These are phyloP conservation scores for Chenopodium suecicum DNA, from an alignment of 148 eudicot genomes.

Conservation along the genomic window DNA sequence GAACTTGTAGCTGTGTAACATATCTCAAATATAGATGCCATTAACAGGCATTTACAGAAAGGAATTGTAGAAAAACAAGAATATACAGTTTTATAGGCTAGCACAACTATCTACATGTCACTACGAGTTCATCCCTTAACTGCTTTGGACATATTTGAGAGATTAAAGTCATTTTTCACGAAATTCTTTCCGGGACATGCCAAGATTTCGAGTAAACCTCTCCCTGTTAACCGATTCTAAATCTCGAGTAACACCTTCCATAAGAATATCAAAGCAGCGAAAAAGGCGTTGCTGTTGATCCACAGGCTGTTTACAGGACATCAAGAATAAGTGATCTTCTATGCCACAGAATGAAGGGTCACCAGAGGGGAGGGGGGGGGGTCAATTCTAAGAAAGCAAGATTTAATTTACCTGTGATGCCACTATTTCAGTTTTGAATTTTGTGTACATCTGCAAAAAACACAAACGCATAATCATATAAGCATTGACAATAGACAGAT, in stretches of 20 bases:
- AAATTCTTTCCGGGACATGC: conserved; percentile 49
- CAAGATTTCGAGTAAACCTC: conserved; percentile 47
- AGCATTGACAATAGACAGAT: neutral
- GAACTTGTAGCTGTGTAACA: neutral
- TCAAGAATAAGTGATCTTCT: neutral
- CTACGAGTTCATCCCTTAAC: conserved; percentile 4
- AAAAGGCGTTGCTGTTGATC: conserved; percentile 50
- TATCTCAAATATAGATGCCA: conserved; percentile 9
- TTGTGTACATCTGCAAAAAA: conserved; percentile 40
- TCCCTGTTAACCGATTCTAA: conserved; percentile 54
- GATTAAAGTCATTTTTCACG: conserved; percentile 29
- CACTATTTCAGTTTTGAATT: conserved; percentile 46
- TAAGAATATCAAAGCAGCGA: conserved; percentile 51
- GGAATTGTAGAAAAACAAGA: conserved; percentile 16
- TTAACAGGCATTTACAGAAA: conserved; percentile 13
- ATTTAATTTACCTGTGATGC: conserved; percentile 41
- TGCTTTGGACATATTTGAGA: neutral
- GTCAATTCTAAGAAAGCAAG: conserved; percentile 1
- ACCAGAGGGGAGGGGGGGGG: neutral
- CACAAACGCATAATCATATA: neutral
- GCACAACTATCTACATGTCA: conserved; percentile 17
- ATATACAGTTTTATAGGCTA: conserved; percentile 21
- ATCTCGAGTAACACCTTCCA: conserved; percentile 45
- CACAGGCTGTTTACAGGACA: conserved; percentile 40
- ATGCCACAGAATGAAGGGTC: neutral